Percentiles rank a stretch among this genome's conserved stretches.
phyloP scores from a whole-genome alignment of 192 early-diverging fungal species.

The Phycomyces blakesleeanus region DNA sequence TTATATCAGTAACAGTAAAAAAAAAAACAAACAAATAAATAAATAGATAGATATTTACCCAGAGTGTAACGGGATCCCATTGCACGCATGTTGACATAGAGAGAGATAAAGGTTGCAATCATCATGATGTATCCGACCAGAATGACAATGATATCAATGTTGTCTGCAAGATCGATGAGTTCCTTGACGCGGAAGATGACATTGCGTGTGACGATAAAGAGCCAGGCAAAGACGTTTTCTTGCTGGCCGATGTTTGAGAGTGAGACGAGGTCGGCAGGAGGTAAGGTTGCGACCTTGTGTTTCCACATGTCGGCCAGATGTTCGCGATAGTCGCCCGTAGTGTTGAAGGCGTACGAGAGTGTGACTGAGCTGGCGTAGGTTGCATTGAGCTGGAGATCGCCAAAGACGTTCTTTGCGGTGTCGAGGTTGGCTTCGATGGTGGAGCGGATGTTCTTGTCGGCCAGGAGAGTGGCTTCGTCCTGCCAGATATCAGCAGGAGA shows the following conservation, averaged over 20 bases:
- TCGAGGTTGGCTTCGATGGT: conserved; percentile 26
- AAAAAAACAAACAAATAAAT: too few species aligned
- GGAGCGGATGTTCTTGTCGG: conserved; percentile 31
- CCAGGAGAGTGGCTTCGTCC: conserved; percentile 14
- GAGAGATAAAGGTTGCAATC: conserved; percentile 70
- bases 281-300: conserved; percentile 45
- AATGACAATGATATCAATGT: conserved; percentile 76
- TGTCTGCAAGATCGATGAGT: conserved; percentile 65
- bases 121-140: conserved; percentile 79
- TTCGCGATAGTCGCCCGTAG: conserved; percentile 36
- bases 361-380: conserved; percentile 17
- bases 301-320: conserved; percentile 48
- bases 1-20: neutral
- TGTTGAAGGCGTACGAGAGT: conserved; percentile 54
- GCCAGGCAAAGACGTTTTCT: conserved; percentile 52
- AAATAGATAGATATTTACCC: conserved; percentile 19
- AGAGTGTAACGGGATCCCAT: conserved; percentile 80
- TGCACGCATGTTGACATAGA: conserved; percentile 81
- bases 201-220: conserved; percentile 49
- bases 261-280: conserved; percentile 38
- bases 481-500: conserved; percentile 22
- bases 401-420: conserved; percentile 3
- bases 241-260: conserved; percentile 31
- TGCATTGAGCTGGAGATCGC: conserved; percentile 10
- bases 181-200: conserved; percentile 58